Conservation (phyloP, 2,329 filamentous ascomycete species). For the Cephalotrichum gorgonifer region DNA sequence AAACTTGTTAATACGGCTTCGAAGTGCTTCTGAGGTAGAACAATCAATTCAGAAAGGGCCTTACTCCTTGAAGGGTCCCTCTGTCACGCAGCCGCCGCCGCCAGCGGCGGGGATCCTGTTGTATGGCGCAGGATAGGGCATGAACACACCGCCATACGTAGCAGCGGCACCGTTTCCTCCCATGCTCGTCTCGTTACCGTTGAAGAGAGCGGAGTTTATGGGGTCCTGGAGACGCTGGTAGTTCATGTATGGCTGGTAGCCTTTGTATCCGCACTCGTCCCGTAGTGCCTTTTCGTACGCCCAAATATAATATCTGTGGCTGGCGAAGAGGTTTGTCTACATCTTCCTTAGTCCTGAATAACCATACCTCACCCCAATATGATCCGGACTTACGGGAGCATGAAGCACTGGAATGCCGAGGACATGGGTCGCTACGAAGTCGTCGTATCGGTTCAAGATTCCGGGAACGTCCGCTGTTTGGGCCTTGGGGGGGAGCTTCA, state of each 20-base stretch:
- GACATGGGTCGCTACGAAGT: too few species aligned
- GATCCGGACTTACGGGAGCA: too few species aligned
- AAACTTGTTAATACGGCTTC: not conserved
- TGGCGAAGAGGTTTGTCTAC: constrained; percentile 18
- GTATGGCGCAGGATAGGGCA: constrained; percentile 12
- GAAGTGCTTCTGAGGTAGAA: not conserved
- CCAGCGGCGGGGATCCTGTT: constrained; percentile 29
- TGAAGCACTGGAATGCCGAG: too few species aligned
- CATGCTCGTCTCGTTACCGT: constrained; percentile 34
- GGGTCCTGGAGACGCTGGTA: constrained; percentile 25
- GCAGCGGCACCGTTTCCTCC: constrained; percentile 29
- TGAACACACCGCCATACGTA: constrained; percentile 15
- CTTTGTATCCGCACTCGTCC: constrained; percentile 23
- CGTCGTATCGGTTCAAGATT: too few species aligned
- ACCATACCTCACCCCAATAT: too few species aligned
- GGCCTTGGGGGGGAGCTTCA: too few species aligned
- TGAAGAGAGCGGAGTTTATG: constrained; percentile 32
- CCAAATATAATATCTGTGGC: constrained; percentile 22
- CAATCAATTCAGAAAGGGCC: not conserved
- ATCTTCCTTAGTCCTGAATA: too few species aligned
- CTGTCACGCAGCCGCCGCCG: constrained; percentile 44
- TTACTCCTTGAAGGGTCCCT: constrained; percentile 34
- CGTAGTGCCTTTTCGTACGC: constrained; percentile 19
- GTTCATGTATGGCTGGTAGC: constrained; percentile 35
- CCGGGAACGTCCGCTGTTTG: too few species aligned